Conservation (phyloP, 345 rosid species). For the Boechera retrofracta region DNA sequence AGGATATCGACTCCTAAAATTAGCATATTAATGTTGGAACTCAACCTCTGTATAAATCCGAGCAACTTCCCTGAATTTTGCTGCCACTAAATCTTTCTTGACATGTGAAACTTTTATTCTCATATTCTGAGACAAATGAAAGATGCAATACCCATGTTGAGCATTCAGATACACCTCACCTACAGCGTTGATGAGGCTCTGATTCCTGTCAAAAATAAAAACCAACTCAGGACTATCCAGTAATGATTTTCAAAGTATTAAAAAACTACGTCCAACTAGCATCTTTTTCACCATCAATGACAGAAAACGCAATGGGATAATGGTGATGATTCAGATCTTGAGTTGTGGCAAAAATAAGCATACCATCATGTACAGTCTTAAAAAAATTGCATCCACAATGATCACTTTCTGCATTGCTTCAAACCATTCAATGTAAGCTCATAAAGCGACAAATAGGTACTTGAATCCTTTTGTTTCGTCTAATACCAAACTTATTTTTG, state of each 20-base stretch:
- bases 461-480: neutral
- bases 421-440: no score
- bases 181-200: no score
- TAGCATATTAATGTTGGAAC: neutral
- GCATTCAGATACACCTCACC: no score
- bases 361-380: no score
- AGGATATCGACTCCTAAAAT: neutral
- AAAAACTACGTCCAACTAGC: neutral
- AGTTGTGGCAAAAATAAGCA: neutral
- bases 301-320: neutral
- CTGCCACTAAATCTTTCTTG: neutral
- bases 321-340: neutral
- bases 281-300: neutral
- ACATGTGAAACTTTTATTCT: neutral
- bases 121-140: neutral
- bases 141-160: neutral
- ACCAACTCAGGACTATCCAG: neutral
- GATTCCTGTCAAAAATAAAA: no score
- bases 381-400: no score
- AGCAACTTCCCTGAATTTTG: neutral
- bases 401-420: no score
- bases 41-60: neutral
- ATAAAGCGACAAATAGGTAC: neutral
- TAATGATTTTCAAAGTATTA: neutral
- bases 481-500: neutral